Conservation (phyloP, 441 rosid species). For the Populus tomentosa region DNA sequence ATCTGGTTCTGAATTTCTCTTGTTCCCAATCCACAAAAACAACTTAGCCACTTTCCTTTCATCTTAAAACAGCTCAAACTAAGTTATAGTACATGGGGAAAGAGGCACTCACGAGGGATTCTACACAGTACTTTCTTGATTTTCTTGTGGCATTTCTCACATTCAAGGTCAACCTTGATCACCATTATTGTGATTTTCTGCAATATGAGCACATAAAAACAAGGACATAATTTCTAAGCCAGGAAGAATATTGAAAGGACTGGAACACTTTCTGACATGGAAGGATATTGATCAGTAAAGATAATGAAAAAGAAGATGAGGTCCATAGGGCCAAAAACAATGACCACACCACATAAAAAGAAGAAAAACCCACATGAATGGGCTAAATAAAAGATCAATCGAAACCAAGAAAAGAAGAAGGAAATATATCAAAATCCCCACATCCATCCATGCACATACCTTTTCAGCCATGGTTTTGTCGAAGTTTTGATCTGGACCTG, state of each 20-base stretch:
- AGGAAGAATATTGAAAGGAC: not conserved
- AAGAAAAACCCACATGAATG: not conserved
- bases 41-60: conserved; percentile 35
- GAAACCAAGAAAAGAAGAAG: too few species aligned
- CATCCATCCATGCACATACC: not conserved
- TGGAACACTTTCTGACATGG: not conserved
- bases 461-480: not conserved
- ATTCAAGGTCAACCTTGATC: conserved; percentile 59
- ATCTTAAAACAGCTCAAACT: not conserved
- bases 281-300: not conserved
- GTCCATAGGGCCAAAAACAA: not conserved
- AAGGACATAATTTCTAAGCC: too few species aligned
- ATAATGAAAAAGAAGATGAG: not conserved
- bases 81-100: not conserved
- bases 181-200: conserved; percentile 47
- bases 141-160: conserved; percentile 56
- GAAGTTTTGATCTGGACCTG: too few species aligned
- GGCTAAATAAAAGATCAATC: not conserved
- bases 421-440: too few species aligned
- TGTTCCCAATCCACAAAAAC: conserved; percentile 34
- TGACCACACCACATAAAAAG: not conserved
- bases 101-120: conserved; percentile 55
- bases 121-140: conserved; percentile 69
- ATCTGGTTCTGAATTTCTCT: conserved; percentile 64
- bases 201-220: not conserved